Percentiles rank a stretch among this genome's conserved stretches.
phyloP scores from a whole-genome alignment of 805 yeast genomes.

The Kuraishia capsulata region DNA sequence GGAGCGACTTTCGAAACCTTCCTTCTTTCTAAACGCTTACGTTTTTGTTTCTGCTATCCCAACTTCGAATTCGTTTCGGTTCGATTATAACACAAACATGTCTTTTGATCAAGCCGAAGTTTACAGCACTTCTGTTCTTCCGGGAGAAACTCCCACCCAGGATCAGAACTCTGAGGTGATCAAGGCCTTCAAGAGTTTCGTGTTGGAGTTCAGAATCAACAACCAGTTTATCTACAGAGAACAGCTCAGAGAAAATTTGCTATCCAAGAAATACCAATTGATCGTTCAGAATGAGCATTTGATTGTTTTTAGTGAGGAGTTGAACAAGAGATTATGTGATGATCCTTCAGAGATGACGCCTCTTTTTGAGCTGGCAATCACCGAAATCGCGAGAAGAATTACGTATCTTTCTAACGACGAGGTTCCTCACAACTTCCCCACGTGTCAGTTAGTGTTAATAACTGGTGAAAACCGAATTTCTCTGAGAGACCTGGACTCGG shows the following conservation, averaged over 20 bases:
- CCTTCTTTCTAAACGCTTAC: constrained; percentile 2
- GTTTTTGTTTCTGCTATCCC: not conserved
- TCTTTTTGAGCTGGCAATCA: constrained; percentile 71
- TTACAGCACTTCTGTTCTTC: constrained; percentile 73
- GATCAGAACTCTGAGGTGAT: constrained; percentile 59
- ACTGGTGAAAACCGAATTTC: constrained; percentile 66
- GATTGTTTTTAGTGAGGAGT: constrained; percentile 80
- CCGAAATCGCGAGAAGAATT: constrained; percentile 77
- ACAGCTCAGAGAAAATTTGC: constrained; percentile 78
- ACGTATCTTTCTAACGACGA: constrained; percentile 45
- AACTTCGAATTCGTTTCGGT: not conserved
- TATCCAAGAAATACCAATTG: constrained; percentile 64
- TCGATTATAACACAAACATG: constrained; percentile 35
- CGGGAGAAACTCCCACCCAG: constrained; percentile 68
- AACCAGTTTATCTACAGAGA: constrained; percentile 83
- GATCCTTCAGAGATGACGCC: constrained; percentile 88
- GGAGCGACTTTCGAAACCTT: not conserved
- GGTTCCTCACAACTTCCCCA: constrained; percentile 52
- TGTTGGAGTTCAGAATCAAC: constrained; percentile 78
- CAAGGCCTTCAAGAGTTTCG: constrained; percentile 71
- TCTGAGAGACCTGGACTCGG: constrained; percentile 77
- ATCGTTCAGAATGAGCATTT: constrained; percentile 77
- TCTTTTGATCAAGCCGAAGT: constrained; percentile 68
- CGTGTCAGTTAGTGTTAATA: constrained; percentile 70
- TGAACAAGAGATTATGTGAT: constrained; percentile 75